phyloP scores from a whole-genome alignment of 2,329 filamentous ascomycete species.

The Tolypocladium cylindrosporum region DNA sequence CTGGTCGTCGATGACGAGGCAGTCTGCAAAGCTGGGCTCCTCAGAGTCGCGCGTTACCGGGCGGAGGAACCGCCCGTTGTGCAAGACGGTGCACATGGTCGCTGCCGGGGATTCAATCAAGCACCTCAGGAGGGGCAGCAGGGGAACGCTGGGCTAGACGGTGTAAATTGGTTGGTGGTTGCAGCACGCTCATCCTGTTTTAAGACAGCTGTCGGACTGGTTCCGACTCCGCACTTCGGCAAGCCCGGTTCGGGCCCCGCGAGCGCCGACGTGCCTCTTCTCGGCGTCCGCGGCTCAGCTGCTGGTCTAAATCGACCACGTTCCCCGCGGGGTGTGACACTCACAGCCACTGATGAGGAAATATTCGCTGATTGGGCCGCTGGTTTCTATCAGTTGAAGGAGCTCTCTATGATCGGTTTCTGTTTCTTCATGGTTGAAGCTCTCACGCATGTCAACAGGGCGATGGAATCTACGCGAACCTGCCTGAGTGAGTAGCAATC shows the following conservation, averaged over 20 bases:
- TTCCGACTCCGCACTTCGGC: neutral
- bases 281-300: neutral
- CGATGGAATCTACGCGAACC: too few relatives aligned
- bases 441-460: too few relatives aligned
- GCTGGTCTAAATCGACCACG: too few relatives aligned
- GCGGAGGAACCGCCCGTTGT: neutral
- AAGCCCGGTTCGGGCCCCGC: neutral
- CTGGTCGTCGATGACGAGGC: neutral
- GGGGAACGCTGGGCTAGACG: neutral
- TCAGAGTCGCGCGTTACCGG: neutral
- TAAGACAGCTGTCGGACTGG: neutral
- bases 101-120: neutral
- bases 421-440: too few relatives aligned
- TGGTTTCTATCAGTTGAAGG: too few relatives aligned
- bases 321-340: too few relatives aligned
- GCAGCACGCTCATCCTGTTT: neutral
- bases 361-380: too few relatives aligned
- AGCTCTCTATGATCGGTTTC: too few relatives aligned
- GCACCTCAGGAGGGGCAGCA: neutral
- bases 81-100: neutral
- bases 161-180: neutral
- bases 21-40: neutral
- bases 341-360: too few relatives aligned
- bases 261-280: neutral
- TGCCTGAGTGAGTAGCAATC: too few relatives aligned